Evolutionary conservation across 2,329 filamentous ascomycete genomes (phyloP).

Genomic region (Fusarium pseudograminearum): DNA sequence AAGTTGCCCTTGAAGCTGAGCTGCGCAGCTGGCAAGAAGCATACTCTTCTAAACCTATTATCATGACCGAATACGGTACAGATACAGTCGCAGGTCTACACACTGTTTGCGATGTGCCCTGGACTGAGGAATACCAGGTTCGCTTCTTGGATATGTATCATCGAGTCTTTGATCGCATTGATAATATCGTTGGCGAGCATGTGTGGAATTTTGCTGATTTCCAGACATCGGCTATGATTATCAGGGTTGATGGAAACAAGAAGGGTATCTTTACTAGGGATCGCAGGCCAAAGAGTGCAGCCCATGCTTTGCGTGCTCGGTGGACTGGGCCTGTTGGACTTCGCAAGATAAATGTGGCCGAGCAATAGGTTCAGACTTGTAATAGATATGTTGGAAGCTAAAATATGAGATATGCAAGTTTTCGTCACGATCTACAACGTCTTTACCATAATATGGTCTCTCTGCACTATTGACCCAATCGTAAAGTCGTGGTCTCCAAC

Average conservation of each 20-base stretch:
- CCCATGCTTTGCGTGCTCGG: neutral
- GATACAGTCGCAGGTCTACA: neutral
- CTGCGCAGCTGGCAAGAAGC: neutral
- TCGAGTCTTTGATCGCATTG: neutral
- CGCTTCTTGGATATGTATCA: neutral
- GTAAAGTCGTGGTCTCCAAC: slow-evolving; percentile 58
- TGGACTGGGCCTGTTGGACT: neutral
- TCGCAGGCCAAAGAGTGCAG: neutral
- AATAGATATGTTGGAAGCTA: neutral
- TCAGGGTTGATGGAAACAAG: neutral
- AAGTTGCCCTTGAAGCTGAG: neutral
- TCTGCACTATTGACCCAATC: slow-evolving; percentile 56
- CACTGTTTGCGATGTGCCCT: neutral
- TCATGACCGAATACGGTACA: neutral
- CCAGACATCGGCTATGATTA: neutral
- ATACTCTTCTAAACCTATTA: fast-evolving
- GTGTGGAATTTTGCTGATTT: neutral
- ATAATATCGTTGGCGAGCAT: neutral
- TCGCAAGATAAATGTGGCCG: neutral
- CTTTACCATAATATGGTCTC: slow-evolving; percentile 58
- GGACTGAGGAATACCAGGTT: neutral
- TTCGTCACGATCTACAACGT: too few relatives aligned
- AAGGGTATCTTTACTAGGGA: neutral
- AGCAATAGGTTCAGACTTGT: neutral
- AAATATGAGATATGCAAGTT: neutral